A percentile compares a stretch with the other conserved stretches of the same genome.
Conservation (phyloP, 129 eudicot species). For the Lactuca sativa region DNA sequence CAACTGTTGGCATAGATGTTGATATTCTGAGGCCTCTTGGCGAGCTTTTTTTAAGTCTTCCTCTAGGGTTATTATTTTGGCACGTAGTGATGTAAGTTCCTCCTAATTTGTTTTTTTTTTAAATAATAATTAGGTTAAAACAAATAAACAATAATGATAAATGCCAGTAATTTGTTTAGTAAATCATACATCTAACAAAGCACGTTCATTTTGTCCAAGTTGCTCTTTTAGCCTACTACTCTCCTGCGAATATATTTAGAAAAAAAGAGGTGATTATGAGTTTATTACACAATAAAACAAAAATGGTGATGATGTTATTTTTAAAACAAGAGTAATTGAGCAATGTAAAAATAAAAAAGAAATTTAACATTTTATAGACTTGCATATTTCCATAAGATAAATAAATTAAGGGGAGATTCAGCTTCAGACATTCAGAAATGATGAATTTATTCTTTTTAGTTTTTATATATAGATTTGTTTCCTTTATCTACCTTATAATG, state of each 20-base stretch:
- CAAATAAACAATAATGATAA: constrained; percentile 1
- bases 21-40: constrained; percentile 61
- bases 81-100: constrained; percentile 57
- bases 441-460: background rate
- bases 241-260: constrained; percentile 47
- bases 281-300: constrained; percentile 5
- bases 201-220: constrained; percentile 38
- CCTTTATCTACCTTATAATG: background rate
- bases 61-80: constrained; percentile 58
- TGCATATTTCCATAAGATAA: background rate
- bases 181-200: constrained; percentile 49
- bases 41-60: constrained; percentile 62
- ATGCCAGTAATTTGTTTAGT: background rate
- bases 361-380: background rate
- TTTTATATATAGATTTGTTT: background rate
- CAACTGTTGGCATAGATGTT: constrained; percentile 47
- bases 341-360: background rate
- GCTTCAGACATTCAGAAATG: background rate
- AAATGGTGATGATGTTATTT: constrained; percentile 3
- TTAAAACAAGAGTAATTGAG: background rate
- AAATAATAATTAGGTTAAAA: constrained; percentile 1
- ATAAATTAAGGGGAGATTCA: background rate
- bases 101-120: constrained; percentile 24
- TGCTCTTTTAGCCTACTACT: constrained; percentile 43
- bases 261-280: background rate